A percentile compares a stretch with the other conserved stretches of the same genome.
These are phyloP conservation scores for Cucurbita maxima DNA, from an alignment of 306 rosid species.

Conservation along the genomic window DNA sequence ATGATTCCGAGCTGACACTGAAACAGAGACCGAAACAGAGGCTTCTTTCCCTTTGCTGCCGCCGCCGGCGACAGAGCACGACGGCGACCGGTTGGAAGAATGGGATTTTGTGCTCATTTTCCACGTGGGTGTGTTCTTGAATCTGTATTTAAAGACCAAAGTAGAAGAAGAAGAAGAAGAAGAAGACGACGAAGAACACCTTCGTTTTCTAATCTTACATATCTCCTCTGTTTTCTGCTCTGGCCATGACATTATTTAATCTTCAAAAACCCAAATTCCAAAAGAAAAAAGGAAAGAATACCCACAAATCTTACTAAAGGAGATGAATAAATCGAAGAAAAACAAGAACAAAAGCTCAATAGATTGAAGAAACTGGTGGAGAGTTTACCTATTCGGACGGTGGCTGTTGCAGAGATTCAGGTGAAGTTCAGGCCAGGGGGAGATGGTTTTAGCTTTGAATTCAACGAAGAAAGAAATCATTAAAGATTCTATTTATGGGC, in stretches of 20 bases:
- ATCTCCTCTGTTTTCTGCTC: conserved; percentile 14
- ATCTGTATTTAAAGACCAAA: conserved; percentile 29
- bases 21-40: conserved; percentile 27
- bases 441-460: conserved; percentile 12
- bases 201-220: conserved; percentile 51
- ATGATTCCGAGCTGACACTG: conserved; percentile 50
- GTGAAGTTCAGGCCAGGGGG: background rate
- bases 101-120: conserved; percentile 17
- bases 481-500: conserved; percentile 40
- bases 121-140: conserved; percentile 60
- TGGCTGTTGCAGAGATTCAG: background rate
- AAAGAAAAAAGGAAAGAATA: background rate
- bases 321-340: background rate
- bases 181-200: conserved; percentile 47
- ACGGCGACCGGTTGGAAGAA: background rate
- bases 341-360: background rate
- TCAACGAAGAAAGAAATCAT: conserved; percentile 33
- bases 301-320: background rate
- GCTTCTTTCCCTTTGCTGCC: conserved; percentile 28
- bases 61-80: conserved; percentile 4
- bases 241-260: conserved; percentile 38
- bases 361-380: background rate
- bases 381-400: background rate
- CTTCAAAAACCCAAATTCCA: background rate
- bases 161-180: conserved; percentile 38